These are phyloP conservation scores for Ajuga chamaepitys DNA, from an alignment of 257 asterid genomes.

Conservation along the genomic window DNA sequence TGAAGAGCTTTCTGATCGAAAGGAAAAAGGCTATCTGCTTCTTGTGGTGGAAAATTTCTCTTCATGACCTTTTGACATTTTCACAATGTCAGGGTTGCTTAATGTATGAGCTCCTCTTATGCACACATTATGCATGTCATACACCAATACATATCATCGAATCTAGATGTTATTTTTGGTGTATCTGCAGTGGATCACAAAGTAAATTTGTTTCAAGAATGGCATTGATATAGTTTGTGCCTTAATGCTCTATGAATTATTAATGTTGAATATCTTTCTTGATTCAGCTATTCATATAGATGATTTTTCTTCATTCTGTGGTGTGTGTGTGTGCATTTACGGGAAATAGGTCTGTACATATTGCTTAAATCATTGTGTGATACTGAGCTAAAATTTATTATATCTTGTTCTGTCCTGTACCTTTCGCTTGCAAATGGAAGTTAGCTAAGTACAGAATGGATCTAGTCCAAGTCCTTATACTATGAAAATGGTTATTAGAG, in stretches of 20 bases:
- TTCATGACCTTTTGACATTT: constrained; percentile 72
- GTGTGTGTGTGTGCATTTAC: too few species aligned
- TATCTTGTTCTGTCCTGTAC: not conserved
- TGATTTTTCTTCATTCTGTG: too few species aligned
- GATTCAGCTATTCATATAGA: not conserved
- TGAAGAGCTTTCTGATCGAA: constrained; percentile 29
- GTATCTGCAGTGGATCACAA: not conserved
- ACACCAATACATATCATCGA: constrained; percentile 9
- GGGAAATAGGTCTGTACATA: too few species aligned
- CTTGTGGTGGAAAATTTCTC: constrained; percentile 33
- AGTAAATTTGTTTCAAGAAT: not conserved
- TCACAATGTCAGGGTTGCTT: constrained; percentile 82
- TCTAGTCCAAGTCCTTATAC: not conserved
- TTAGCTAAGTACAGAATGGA: not conserved
- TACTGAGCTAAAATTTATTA: not conserved
- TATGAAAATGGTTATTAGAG: not conserved
- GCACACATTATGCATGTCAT: constrained; percentile 7
- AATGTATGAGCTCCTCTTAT: constrained; percentile 52
- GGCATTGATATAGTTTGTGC: not conserved
- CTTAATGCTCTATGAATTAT: constrained; percentile 4
- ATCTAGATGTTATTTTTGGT: constrained; percentile 12
- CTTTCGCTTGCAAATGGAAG: not conserved
- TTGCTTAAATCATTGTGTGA: not conserved
- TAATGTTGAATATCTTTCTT: not conserved
- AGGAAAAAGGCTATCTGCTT: constrained; percentile 43